A percentile compares a stretch with the other conserved stretches of the same genome.
These are phyloP conservation scores for Trypanosoma vivax DNA, from an alignment of 208 protist species.

Conservation along the genomic window DNA sequence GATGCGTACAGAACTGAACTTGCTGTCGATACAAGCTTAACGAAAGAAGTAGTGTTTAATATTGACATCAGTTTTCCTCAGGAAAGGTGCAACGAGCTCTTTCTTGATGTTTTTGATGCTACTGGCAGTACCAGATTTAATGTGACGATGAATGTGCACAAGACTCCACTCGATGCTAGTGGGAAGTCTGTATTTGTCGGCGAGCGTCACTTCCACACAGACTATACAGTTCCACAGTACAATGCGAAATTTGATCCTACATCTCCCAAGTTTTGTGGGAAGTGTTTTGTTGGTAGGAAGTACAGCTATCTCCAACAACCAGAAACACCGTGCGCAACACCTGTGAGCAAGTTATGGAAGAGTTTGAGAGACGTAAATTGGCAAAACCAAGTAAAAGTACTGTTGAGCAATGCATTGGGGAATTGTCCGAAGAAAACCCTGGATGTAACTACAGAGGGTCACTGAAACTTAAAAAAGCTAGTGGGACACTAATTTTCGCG, in stretches of 20 bases:
- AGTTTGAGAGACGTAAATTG: conserved; percentile 21
- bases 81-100: conserved; percentile 58
- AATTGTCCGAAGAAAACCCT: conserved; percentile 35
- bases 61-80: conserved; percentile 74
- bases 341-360: conserved; percentile 44
- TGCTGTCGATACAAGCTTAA: conserved; percentile 39
- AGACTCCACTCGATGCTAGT: conserved; percentile 27
- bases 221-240: conserved; percentile 2
- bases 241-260: conserved; percentile 6
- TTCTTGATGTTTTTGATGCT: conserved; percentile 62
- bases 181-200: conserved; percentile 29
- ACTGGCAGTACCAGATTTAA: conserved; percentile 45
- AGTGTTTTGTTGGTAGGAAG: conserved; percentile 28
- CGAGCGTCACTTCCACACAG: neutral
- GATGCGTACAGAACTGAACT: conserved; percentile 62
- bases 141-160: conserved; percentile 49
- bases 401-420: conserved; percentile 57
- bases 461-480: conserved; percentile 74
- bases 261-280: conserved; percentile 22
- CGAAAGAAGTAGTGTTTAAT: conserved; percentile 53
- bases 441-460: conserved; percentile 75
- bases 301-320: neutral
- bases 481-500: conserved; percentile 68
- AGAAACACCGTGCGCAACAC: conserved; percentile 50
- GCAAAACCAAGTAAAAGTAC: conserved; percentile 19